Base-by-base conservation (phyloP, 495 filamentous ascomycete species). In the Penicillium parvum region DNA sequence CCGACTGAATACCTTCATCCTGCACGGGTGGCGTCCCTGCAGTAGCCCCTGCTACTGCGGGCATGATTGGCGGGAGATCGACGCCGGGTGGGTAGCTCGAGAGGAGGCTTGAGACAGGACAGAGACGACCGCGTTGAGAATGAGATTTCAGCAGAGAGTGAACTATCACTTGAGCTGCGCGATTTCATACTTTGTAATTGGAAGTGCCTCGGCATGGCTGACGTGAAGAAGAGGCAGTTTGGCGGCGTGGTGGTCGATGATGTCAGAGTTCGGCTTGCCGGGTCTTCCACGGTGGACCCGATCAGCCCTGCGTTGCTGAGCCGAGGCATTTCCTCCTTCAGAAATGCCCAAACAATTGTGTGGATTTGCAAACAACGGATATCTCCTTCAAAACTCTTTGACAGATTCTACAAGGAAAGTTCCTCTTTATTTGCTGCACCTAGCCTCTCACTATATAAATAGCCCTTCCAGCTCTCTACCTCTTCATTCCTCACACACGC, bases 41-140 rank as follows among this genome's bases (percentile, higher is more conserved):
- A 29, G 34, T 22, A 47, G 42, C 17, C 9, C 33, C 17, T 30
- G 37, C 19, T 46, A 29, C 47, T n/a, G 37, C 16, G 11, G 49
- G 10, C 52, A 56, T 59, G 19, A 18, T 45, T 26, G 18, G 9
- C 47, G 54, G 47, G 43, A 55, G 44, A 51, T 58, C 47, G 43
- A 16, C 54, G 22, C 20, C 10, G 19, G 10, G 33, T 22, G 14
- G 32, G 14, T 32, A 22, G 29, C 7, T 21, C 5, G 19, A 5
- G n/a, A 18, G 20, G 12, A 15, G 37, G 22, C 15, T 38, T 25
- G n/a, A n/a, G 12, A 1, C 8, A 15, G 8, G 12, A 7, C 7
- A 1, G 28, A 10, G 28, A 15, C 5, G 28, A 15, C 28, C 28
- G n/a, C 2, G 28, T 7, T 30, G 5, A 30, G 12, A 30, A n/a